phyloP scores from a whole-genome alignment of 75 land plant species.

The Pseudotsuga menziesii region DNA sequence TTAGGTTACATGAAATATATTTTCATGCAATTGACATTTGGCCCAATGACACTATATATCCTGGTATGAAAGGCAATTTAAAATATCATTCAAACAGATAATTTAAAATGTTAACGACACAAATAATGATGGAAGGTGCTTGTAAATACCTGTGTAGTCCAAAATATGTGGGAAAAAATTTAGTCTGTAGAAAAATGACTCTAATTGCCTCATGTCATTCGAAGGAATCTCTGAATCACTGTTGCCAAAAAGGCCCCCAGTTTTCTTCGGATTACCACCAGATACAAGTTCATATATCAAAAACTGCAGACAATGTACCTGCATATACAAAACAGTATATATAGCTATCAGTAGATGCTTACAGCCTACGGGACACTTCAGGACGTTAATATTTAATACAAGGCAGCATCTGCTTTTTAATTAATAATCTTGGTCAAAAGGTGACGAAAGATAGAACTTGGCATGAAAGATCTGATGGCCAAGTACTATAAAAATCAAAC shows the following conservation, averaged over 20 bases:
- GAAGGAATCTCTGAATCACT: conserved; percentile 74
- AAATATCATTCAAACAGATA: not conserved
- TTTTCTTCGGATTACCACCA: conserved; percentile 85
- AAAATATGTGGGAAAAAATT: conserved; percentile 87
- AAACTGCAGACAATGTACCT: conserved; percentile 98
- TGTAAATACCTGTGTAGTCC: conserved; percentile 70
- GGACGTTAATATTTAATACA: too few species aligned
- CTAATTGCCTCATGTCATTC: conserved; percentile 73
- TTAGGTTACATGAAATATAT: too few species aligned
- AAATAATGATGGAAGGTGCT: not conserved
- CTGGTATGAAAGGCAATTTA: not conserved
- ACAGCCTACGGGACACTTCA: too few species aligned
- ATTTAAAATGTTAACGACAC: not conserved
- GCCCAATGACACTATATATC: too few species aligned
- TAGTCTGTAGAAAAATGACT: conserved; percentile 86
- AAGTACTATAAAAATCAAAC: too few species aligned
- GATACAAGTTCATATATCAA: conserved; percentile 95
- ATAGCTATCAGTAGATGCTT: too few species aligned
- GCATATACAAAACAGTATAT: conserved; percentile 9
- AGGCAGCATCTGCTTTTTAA: too few species aligned
- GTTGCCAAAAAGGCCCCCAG: conserved; percentile 87
- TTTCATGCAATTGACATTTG: too few species aligned
- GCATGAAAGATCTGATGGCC: too few species aligned
- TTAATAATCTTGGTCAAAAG: too few species aligned
- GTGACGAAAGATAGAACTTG: too few species aligned